These are phyloP conservation scores for Saccharomyces pastorianus DNA, from an alignment of 1,139 yeast species.

Conservation along the genomic window DNA sequence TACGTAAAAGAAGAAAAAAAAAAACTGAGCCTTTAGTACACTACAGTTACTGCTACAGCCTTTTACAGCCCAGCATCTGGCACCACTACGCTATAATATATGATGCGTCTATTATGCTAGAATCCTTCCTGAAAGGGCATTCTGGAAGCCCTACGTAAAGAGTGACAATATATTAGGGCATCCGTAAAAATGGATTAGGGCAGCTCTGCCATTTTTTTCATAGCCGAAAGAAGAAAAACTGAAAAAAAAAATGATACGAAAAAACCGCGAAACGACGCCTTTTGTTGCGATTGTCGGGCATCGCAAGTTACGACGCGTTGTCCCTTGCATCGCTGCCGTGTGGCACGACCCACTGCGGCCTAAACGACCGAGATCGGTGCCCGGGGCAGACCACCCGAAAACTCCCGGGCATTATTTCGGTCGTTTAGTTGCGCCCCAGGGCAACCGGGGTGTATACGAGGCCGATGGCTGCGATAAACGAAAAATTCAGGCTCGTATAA, in stretches of 20 bases:
- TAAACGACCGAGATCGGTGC: not conserved
- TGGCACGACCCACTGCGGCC: not conserved
- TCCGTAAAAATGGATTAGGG: not conserved
- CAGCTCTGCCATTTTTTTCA: not conserved
- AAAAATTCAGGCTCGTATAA: not conserved
- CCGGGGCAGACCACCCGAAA: not conserved
- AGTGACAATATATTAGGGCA: not conserved
- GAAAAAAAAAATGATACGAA: not conserved
- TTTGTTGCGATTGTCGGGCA: not conserved
- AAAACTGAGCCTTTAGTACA: not conserved
- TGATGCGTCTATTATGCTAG: not conserved
- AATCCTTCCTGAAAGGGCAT: not conserved
- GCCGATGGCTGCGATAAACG: constrained; percentile 1
- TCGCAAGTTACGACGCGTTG: constrained; percentile 1
- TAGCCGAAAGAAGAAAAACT: not conserved
- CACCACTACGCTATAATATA: not conserved
- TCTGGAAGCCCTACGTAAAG: not conserved
- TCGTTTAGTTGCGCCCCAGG: not conserved
- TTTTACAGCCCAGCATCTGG: not conserved
- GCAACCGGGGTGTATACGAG: not conserved
- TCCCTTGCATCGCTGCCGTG: not conserved
- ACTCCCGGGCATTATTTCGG: not conserved
- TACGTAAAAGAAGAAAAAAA: not conserved
- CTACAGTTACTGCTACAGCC: not conserved
- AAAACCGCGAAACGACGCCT: not conserved